Conservation (phyloP, 2,329 filamentous ascomycete species). For the Aspergillus caelatus region DNA sequence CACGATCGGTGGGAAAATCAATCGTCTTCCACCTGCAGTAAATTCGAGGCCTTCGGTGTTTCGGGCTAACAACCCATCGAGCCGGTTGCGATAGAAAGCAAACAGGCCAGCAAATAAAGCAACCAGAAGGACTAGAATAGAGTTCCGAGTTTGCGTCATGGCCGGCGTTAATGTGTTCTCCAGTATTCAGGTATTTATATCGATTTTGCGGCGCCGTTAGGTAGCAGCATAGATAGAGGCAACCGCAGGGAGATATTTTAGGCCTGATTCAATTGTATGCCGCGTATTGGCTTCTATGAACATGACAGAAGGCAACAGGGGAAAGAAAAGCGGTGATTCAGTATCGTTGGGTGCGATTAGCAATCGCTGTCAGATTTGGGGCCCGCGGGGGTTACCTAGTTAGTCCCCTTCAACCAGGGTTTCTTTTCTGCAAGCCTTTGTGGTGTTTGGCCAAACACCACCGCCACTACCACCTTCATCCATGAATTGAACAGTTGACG, state of each 20-base stretch:
- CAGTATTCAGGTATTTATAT: neutral
- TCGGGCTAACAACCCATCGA: neutral
- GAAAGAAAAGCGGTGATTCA: too few species aligned
- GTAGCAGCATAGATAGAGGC: neutral
- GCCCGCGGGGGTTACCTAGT: neutral
- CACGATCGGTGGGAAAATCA: conserved; percentile 1
- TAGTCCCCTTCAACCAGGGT: neutral
- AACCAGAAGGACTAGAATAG: neutral
- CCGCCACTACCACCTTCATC: too few species aligned
- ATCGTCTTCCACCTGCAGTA: neutral
- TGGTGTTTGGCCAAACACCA: neutral
- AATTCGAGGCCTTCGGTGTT: neutral
- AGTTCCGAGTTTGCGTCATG: neutral
- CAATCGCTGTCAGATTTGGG: too few species aligned
- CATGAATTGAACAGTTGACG: neutral
- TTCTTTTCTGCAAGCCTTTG: neutral
- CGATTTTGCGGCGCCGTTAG: neutral
- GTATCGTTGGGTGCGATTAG: too few species aligned
- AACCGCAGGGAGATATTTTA: too few species aligned
- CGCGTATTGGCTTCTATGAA: too few species aligned
- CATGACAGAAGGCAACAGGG: too few species aligned
- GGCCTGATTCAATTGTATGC: too few species aligned
- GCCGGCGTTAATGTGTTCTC: neutral
- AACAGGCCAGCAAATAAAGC: neutral
- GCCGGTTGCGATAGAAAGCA: neutral